Evolutionary conservation across 2,329 filamentous ascomycete genomes (phyloP), one percentile per base, ranked within the genome.

Genomic region (Colletotrichum sojae): DNA sequence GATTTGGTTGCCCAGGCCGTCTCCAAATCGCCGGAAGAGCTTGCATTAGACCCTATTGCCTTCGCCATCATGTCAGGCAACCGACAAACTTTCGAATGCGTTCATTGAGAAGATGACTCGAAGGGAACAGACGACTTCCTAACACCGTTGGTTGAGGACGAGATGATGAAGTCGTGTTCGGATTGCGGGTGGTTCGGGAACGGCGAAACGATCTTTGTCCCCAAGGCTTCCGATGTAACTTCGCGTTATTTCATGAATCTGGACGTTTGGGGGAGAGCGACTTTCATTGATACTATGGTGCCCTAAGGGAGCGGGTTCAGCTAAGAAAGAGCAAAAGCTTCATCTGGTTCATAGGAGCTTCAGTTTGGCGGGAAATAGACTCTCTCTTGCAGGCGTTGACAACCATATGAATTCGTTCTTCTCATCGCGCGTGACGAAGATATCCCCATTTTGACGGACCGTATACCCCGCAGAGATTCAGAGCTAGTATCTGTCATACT

Each of bases 11-110:
- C 39, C 0, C 31, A 69, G 16, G 48, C 71, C 5, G 31, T 75
- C n/a, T 40, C 58, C 12, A 56, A 54, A 2, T 57, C 62, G 1
- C n/a, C 31, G 1, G n/a, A 48, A 18, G 70, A 74, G 10, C 58
- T 70, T 1, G 27, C 69, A 5, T 22, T 49, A 5, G 67, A 69
- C 1, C 49, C 67, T 3, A 20, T 18, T 9, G 71, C 69, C 6
- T 73, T 75, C 12, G 73, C 73, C 12, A 76, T 75, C 18, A 75
- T 75, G 56, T 62, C 74, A 1, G 72, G 72, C 0, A 75, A 75
- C 48, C 66, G 1, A 6, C 18, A 1, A 31, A 60, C 20, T 69
- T 64, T 12, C n/a, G 36, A 6, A 1, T 62, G 40, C 6, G 6
- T 4, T 36, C 39, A 5, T 12, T 62, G n/a, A 18, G 39, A 51